phyloP scores from a whole-genome alignment of 306 rosid genomes.

The Luffa aegyptiaca region DNA sequence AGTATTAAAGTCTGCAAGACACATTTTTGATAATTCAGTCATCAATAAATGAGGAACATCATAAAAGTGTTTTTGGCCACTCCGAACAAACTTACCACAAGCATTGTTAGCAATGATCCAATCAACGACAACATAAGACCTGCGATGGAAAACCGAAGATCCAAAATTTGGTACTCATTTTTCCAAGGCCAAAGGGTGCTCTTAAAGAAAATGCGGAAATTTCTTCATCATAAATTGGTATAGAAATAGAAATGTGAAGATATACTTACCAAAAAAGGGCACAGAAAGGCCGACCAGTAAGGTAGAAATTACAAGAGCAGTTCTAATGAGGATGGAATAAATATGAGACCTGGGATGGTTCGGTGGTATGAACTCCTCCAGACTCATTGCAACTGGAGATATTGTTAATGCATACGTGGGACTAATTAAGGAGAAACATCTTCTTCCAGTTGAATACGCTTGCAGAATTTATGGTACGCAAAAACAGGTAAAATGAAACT shows the following conservation, averaged over 20 bases:
- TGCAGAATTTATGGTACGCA: background rate
- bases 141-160: conserved; percentile 11
- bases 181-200: background rate
- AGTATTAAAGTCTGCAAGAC: conserved; percentile 75
- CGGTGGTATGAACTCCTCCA: conserved; percentile 90
- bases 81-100: conserved; percentile 40
- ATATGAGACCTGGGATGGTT: conserved; percentile 49
- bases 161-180: background rate
- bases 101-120: conserved; percentile 93
- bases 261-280: conserved; percentile 83
- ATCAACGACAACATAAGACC: conserved; percentile 88
- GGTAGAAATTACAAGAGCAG: conserved; percentile 75
- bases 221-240: background rate
- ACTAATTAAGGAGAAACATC: conserved; percentile 44
- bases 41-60: background rate
- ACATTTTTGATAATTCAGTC: background rate
- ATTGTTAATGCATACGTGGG: conserved; percentile 89
- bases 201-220: background rate
- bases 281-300: conserved; percentile 60
- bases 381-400: conserved; percentile 92
- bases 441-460: background rate
- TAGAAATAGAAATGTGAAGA: background rate
- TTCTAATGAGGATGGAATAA: conserved; percentile 64
- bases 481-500: background rate
- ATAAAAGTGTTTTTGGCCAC: no score